Base-by-base conservation (phyloP, 768 basidiomycete species). In the Serpula lacrymans region DNA sequence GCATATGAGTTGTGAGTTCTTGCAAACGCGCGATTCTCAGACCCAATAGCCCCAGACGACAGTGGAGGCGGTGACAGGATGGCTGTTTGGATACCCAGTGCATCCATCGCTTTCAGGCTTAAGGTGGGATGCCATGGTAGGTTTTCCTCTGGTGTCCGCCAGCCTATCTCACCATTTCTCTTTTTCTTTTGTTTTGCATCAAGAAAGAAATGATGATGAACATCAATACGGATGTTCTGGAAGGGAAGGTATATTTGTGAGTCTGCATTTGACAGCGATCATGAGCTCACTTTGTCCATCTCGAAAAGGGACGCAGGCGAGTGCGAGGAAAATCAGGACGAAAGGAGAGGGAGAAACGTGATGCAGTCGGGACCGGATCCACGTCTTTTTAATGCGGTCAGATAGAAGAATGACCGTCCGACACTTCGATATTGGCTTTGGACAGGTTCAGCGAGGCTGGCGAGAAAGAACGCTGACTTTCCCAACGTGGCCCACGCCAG, bases 141-240 rank as follows among this genome's bases (percentile, higher is more conserved):
- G 51, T 80, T 79, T 48, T 72, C 84, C 26, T 63, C 47, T 1
- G 85, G 83, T 1, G 80, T 77, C 39, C 61, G 67, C 77, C 80
- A 88, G 14, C 84, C 83, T 16, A 80, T 55, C 9, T 65, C 52
- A 9, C 55, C 43, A 43, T 77, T 78, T 27, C 59, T 59, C 18
- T 62, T 62, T 20, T 52, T 59, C 50, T 84, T 82, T 45, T 70
- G 46, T 33, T 79, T 58, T 34, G 70, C 65, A 12, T 70, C 55
- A 3, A 82, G 72, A 51, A 88, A 86, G 54, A 77, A 77, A 53
- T 88, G 86, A 60, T 88, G 86, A 53, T 89, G 86, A n/a, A 87
- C 62, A 57, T 89, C 86, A 50, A 89, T 47, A 27, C 51, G 52
- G 29, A 11, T 35, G 10, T 43, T 53, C 13, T 42, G 36, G 42